These are phyloP conservation scores for Solanum aculeatissimum DNA, from an alignment of 305 asterid species.

Conservation along the genomic window DNA sequence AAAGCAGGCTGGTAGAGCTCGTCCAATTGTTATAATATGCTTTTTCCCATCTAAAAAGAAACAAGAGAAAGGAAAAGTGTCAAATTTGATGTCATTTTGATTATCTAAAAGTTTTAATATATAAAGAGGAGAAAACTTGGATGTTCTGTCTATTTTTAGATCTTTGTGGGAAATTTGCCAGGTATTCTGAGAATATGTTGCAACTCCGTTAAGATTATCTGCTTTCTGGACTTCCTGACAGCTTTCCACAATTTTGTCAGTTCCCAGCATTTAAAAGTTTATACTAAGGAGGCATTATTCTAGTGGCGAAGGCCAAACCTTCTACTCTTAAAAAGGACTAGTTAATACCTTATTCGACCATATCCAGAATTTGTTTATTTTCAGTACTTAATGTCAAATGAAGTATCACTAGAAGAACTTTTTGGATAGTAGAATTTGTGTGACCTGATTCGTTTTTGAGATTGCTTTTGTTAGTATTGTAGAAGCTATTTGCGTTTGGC, in stretches of 20 bases:
- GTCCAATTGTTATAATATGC: not conserved
- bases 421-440: not conserved
- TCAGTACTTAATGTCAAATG: not conserved
- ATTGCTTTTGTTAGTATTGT: not conserved
- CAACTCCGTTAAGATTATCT: not conserved
- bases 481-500: not conserved
- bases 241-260: not conserved
- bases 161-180: not conserved
- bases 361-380: not conserved
- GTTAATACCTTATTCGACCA: not conserved
- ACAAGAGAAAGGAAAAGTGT: not conserved
- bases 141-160: not conserved
- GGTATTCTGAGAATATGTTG: not conserved
- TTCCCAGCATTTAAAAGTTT: not conserved
- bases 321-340: not conserved
- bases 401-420: not conserved
- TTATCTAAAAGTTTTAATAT: not conserved
- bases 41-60: not conserved
- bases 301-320: not conserved
- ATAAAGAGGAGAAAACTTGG: not conserved
- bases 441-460: not conserved
- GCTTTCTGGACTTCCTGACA: not conserved
- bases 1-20: not conserved
- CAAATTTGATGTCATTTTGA: not conserved
- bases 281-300: not conserved